These are phyloP conservation scores for Sporothrix brasiliensis DNA, from an alignment of 2,329 filamentous ascomycete species.

Conservation along the genomic window DNA sequence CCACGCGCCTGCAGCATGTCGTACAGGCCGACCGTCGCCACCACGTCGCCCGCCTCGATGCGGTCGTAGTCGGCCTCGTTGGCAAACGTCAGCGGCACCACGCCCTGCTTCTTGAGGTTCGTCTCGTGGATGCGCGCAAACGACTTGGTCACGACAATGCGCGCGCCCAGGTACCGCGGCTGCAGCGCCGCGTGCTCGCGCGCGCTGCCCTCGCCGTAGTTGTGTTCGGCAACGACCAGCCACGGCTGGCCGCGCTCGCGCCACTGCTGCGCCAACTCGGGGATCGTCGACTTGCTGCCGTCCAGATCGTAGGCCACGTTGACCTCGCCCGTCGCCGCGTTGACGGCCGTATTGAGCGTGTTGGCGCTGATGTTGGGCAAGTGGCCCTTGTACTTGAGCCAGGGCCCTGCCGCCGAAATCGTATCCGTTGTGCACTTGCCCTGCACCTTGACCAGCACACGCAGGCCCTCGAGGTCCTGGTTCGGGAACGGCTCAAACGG, in stretches of 20 bases:
- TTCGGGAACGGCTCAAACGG: constrained; percentile 84
- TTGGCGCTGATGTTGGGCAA: constrained; percentile 97
- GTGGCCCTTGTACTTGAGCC: constrained; percentile 99
- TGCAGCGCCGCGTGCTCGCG: constrained; percentile 87
- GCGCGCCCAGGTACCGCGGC: constrained; percentile 79
- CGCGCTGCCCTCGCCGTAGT: constrained; percentile 86
- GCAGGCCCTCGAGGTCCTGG: constrained; percentile 72
- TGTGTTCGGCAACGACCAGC: constrained; percentile 96
- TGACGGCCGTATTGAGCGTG: constrained; percentile 92
- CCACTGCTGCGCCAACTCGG: constrained; percentile 84
- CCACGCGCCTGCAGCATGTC: constrained; percentile 79
- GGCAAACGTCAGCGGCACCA: constrained; percentile 89
- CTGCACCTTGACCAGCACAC: constrained; percentile 92
- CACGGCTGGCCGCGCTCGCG: constrained; percentile 74
- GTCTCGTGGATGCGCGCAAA: constrained; percentile 93
- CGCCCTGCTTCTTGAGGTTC: constrained; percentile 94
- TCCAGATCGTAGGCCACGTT: constrained; percentile 89
- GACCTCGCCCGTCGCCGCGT: constrained; percentile 88
- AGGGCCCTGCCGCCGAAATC: constrained; percentile 93
- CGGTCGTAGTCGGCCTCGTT: constrained; percentile 85
- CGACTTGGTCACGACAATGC: constrained; percentile 77
- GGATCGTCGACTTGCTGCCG: constrained; percentile 75
- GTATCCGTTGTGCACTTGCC: constrained; percentile 99
- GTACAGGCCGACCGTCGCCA: constrained; percentile 79
- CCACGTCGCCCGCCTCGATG: constrained; percentile 80